phyloP scores from a whole-genome alignment of 208 protist genomes.

The Borovskyia barvae region DNA sequence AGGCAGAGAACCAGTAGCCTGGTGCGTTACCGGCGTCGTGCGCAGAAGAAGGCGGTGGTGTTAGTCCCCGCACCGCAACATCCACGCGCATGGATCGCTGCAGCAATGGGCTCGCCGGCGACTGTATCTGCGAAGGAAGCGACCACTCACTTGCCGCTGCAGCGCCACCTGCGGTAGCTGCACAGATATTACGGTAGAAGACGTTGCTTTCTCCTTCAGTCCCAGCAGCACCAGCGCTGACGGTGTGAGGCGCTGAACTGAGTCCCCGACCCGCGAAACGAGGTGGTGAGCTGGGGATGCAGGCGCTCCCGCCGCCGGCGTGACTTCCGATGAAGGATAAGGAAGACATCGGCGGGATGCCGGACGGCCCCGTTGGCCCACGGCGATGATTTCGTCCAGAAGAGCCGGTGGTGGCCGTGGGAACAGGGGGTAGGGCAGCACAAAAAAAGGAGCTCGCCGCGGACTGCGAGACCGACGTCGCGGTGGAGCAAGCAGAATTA shows the following conservation, averaged over 20 bases:
- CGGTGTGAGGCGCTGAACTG: too few species aligned
- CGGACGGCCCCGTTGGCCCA: too few species aligned
- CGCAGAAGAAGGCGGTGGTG: background rate
- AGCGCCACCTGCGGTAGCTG: too few species aligned
- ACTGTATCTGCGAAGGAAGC: background rate
- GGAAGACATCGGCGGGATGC: too few species aligned
- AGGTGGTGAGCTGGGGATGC: too few species aligned
- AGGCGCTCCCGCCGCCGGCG: too few species aligned
- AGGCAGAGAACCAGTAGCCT: background rate
- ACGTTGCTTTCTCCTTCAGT: too few species aligned
- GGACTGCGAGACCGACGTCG: background rate
- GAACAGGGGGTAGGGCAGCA: background rate
- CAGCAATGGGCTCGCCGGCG: background rate
- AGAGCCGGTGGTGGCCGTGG: background rate
- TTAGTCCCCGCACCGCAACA: background rate
- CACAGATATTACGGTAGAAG: too few species aligned
- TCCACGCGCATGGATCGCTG: conserved; percentile 4
- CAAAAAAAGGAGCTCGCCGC: background rate
- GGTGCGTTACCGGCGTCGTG: background rate
- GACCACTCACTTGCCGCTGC: background rate
- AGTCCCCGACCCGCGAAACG: too few species aligned
- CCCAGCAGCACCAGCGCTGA: too few species aligned
- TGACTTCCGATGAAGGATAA: too few species aligned
- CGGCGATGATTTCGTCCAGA: too few species aligned
- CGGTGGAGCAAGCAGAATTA: background rate